Evolutionary conservation across 768 basidiomycete species (phyloP), one percentile per base, ranked within the genome.

Genomic region (Cyclocybe cylindracea): DNA sequence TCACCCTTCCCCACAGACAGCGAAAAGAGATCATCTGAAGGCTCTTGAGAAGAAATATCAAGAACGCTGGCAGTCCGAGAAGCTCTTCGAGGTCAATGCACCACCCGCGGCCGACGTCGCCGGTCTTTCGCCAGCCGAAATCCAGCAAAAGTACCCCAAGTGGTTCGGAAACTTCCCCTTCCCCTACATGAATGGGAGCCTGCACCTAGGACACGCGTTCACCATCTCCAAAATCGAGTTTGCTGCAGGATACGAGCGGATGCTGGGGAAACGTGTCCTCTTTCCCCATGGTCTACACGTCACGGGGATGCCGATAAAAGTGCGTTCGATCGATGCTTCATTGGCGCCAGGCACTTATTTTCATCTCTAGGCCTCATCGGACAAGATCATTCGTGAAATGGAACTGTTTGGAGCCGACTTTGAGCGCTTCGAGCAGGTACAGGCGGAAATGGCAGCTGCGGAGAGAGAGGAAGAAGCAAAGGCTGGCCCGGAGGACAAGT

Each of bases 301-400:
- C 61, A 99, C 97, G 5, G 97, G 97, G 33, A 90, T 99, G 93
- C 97, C 97, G 36, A 99, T 99, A 79, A 98, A 98, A 84, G 96
- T 92, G 55, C 53, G 87, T 73, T 19, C 31, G 6, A 14, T 10
- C 43, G 13, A 9, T 46, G 10, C 40, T 45, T 31, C n/a, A 14
- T 38, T 29, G 38, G 19, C 5, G 29, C 39, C 19, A 24, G 37
- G 10, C 44, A 4, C 36, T 46, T 11, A 1, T 51, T 31, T 56
- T 44, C 24, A 40, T 39, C 13, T 40, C 32, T 53, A 98, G 96
- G 88, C 97, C 7, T 87, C 95, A n/a, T 78, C 96, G 7, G 97
- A 99, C 78, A 99, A 98, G 70, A 89, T 99, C 51, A 87, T 95
- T 51, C 87, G 97, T 46, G 97, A 99, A 72, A 94, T 98, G 70